Percentiles rank a stretch among this genome's conserved stretches.
Evolutionary conservation across 805 yeast species (phyloP).

Genomic region (Candida maris): DNA sequence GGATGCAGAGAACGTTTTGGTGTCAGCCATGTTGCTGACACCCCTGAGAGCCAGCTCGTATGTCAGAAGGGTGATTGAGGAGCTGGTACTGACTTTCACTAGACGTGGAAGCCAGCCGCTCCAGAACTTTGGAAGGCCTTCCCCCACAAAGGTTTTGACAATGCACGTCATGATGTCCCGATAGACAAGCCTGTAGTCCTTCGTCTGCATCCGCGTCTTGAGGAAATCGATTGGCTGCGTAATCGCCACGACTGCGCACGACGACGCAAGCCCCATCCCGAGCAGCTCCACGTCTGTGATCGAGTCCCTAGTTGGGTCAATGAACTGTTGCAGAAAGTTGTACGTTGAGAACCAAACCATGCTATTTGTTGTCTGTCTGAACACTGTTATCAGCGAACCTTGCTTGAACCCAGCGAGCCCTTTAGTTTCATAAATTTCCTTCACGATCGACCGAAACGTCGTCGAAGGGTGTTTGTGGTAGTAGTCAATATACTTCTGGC

Average conservation of each 20-base stretch:
- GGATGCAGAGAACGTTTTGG: slow-evolving; percentile 30
- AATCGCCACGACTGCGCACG: slow-evolving; percentile 65
- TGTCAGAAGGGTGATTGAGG: slow-evolving; percentile 63
- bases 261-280: slow-evolving; percentile 57
- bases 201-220: slow-evolving; percentile 82
- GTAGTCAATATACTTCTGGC: slow-evolving; percentile 19
- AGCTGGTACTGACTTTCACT: slow-evolving; percentile 64
- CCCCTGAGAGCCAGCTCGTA: slow-evolving; percentile 55
- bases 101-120: slow-evolving; percentile 64
- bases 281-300: slow-evolving; percentile 35
- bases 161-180: slow-evolving; percentile 59
- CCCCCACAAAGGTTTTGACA: slow-evolving; percentile 44
- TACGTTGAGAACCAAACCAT: slow-evolving; percentile 82
- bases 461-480: slow-evolving; percentile 54
- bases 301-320: slow-evolving; percentile 50
- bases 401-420: slow-evolving; percentile 78
- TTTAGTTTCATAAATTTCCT: slow-evolving; percentile 66
- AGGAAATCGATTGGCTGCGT: slow-evolving; percentile 90
- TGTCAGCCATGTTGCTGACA: slow-evolving; percentile 27
- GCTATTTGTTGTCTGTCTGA: slow-evolving; percentile 75
- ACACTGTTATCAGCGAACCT: slow-evolving; percentile 78
- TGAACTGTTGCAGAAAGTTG: slow-evolving; percentile 67
- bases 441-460: slow-evolving; percentile 48
- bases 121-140: slow-evolving; percentile 48
- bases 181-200: slow-evolving; percentile 55